phyloP scores from a whole-genome alignment of 208 protist species.

The Trypanosoma scelopori region DNA sequence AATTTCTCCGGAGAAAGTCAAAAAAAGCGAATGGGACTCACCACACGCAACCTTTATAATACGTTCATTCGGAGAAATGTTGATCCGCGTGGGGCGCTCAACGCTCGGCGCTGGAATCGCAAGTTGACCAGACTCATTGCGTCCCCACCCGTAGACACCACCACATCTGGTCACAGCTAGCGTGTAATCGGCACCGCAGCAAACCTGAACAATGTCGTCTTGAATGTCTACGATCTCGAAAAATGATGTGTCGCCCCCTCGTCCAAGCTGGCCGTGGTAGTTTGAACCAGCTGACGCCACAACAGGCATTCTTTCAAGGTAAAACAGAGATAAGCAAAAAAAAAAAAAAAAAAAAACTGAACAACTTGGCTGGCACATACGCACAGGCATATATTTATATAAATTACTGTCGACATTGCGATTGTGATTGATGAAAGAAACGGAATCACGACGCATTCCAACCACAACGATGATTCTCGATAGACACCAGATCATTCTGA shows the following conservation, averaged over 20 bases:
- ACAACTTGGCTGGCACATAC: neutral
- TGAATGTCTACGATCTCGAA: slow-evolving; percentile 23
- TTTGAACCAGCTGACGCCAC: slow-evolving; percentile 23
- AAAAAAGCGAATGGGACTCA: slow-evolving; percentile 22
- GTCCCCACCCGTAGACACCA: slow-evolving; percentile 22
- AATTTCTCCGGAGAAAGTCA: slow-evolving; percentile 24
- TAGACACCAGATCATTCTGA: neutral
- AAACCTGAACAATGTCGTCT: slow-evolving; percentile 23
- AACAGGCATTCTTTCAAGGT: slow-evolving; percentile 20
- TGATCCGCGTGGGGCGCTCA: slow-evolving; percentile 11
- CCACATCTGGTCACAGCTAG: slow-evolving; percentile 22
- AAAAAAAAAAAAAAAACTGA: slow-evolving; percentile 12
- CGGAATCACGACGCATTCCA: slow-evolving; percentile 18
- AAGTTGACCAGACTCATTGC: slow-evolving; percentile 22
- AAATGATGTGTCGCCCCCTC: slow-evolving; percentile 16
- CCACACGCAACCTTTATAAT: slow-evolving; percentile 26
- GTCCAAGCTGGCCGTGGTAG: slow-evolving; percentile 19
- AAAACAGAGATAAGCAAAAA: slow-evolving; percentile 7
- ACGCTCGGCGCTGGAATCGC: slow-evolving; percentile 9
- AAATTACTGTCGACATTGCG: neutral
- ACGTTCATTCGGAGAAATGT: neutral
- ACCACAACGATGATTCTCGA: neutral
- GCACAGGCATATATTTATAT: slow-evolving; percentile 17
- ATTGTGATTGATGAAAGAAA: slow-evolving; percentile 10
- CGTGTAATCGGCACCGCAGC: slow-evolving; percentile 16